These are phyloP conservation scores for Castanea sativa DNA, from an alignment of 306 rosid genomes.

Conservation along the genomic window DNA sequence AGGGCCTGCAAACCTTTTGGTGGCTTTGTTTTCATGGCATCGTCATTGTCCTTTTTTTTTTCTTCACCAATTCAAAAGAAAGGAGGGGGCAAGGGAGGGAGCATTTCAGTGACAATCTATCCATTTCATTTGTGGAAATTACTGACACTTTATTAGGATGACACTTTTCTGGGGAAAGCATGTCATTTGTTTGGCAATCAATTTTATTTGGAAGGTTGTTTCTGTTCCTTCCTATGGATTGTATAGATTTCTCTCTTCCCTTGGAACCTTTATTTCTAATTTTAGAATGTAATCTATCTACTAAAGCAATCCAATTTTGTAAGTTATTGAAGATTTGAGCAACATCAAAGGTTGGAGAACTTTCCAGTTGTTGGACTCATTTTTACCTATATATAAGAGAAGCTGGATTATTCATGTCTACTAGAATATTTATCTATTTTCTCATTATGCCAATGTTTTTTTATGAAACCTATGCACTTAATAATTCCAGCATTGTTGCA, in stretches of 20 bases:
- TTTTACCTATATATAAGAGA: no score
- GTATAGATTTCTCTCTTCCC: not conserved
- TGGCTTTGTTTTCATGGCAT: constrained; percentile 84
- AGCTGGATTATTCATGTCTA: no score
- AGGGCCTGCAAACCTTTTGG: constrained; percentile 99
- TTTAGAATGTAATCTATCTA: not conserved
- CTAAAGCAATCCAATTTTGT: not conserved
- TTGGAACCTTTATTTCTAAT: not conserved
- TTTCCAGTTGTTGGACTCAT: not conserved
- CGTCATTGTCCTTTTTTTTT: not conserved
- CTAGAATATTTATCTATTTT: no score
- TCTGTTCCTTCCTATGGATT: not conserved
- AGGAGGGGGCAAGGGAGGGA: not conserved
- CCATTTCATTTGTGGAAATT: not conserved
- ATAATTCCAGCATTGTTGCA: no score
- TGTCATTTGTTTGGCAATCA: not conserved
- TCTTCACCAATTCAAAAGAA: not conserved
- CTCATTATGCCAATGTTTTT: no score
- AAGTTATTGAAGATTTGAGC: not conserved
- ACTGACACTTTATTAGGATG: not conserved
- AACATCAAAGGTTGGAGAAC: not conserved
- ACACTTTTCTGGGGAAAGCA: not conserved
- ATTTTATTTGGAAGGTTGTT: not conserved
- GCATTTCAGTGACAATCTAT: not conserved
- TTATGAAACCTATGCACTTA: no score